Conservation (phyloP, 176 grass and related monocot species). For the Oryza punctata region DNA sequence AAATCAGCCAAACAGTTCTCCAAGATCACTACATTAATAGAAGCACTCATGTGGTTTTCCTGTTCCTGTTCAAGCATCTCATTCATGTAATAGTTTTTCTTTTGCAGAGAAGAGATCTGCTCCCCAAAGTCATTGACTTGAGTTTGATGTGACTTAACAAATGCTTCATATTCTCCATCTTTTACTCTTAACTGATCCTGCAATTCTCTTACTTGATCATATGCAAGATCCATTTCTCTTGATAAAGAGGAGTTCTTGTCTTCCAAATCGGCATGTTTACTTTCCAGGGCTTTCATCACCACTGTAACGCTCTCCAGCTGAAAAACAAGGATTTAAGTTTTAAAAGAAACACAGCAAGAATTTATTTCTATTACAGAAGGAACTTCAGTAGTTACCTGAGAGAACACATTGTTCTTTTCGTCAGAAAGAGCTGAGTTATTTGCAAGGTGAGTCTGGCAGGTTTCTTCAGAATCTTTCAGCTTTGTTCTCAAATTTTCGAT, state of each 20-base stretch:
- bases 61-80: constrained; percentile 65
- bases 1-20: constrained; percentile 68
- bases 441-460: constrained; percentile 38
- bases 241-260: constrained; percentile 51
- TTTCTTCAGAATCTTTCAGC: constrained; percentile 61
- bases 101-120: constrained; percentile 62
- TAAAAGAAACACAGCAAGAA: constrained; percentile 13
- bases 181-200: constrained; percentile 59
- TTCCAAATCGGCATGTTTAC: constrained; percentile 54
- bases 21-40: constrained; percentile 62
- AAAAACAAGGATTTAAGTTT: constrained; percentile 30
- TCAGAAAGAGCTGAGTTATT: constrained; percentile 49
- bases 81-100: constrained; percentile 49
- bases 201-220: constrained; percentile 66
- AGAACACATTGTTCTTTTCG: constrained; percentile 62
- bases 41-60: constrained; percentile 48
- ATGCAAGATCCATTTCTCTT: constrained; percentile 63
- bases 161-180: constrained; percentile 50
- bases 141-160: constrained; percentile 52
- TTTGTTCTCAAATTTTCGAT: constrained; percentile 55
- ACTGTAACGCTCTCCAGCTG: constrained; percentile 65
- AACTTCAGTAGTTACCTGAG: constrained; percentile 57
- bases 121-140: constrained; percentile 35
- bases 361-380: constrained; percentile 22
- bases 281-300: constrained; percentile 60